phyloP scores from a whole-genome alignment of 345 rosid species.

The Linum trigynum region DNA sequence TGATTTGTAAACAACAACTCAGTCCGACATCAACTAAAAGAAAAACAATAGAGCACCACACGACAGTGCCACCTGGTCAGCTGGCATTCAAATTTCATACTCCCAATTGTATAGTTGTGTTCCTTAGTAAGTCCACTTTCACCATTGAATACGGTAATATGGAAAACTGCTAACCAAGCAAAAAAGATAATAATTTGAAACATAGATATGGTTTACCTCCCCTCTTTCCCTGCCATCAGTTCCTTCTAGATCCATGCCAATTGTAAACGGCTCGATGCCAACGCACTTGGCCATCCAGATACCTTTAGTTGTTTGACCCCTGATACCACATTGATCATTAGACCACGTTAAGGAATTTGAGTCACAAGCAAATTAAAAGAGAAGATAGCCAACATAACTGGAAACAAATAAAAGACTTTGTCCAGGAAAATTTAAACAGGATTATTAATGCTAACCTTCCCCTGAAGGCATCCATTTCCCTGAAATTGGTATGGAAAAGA shows the following conservation, averaged over 20 bases:
- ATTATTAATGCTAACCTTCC: constrained; percentile 43
- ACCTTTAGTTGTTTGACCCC: constrained; percentile 80
- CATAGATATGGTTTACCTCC: constrained; percentile 28
- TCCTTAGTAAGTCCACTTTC: background rate
- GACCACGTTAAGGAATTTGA: background rate
- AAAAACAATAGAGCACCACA: too few relatives aligned
- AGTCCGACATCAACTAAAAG: too few relatives aligned
- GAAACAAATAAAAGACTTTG: background rate
- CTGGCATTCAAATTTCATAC: background rate
- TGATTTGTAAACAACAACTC: too few relatives aligned
- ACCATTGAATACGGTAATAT: background rate
- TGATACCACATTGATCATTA: constrained; percentile 10
- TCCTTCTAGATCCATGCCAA: constrained; percentile 80
- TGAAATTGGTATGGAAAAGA: constrained; percentile 57
- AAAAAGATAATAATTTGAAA: too few relatives aligned
- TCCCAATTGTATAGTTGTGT: background rate
- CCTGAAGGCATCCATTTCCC: constrained; percentile 71
- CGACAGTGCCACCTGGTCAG: background rate
- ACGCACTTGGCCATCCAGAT: constrained; percentile 65
- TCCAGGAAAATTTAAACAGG: constrained; percentile 6
- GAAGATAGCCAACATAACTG: background rate
- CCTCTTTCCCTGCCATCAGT: constrained; percentile 83
- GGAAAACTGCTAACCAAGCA: background rate
- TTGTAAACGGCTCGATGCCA: constrained; percentile 62
- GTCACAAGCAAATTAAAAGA: background rate